Conservation (phyloP, 2,329 filamentous ascomycete genomes). For the Leptographium flavum region DNA sequence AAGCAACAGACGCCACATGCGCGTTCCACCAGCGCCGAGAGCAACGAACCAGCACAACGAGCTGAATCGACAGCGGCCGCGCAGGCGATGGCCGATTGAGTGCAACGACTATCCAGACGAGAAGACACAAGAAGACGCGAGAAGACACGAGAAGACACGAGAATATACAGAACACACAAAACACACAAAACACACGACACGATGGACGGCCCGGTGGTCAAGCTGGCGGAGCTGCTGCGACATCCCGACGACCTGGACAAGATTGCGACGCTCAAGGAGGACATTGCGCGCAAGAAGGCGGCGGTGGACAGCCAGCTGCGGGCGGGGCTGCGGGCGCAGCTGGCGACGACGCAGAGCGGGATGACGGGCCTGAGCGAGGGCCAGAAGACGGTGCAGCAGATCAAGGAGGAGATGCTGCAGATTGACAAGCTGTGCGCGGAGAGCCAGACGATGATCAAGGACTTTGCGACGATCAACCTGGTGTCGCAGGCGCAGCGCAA, state of each 20-base stretch:
- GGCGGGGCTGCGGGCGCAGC: constrained; percentile 75
- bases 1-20: too few species aligned
- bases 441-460: constrained; percentile 91
- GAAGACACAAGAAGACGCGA: not conserved
- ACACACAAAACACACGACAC: too few species aligned
- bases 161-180: too few species aligned
- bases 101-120: too few species aligned
- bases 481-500: constrained; percentile 92
- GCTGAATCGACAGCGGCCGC: not conserved
- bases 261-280: constrained; percentile 74
- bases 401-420: constrained; percentile 97
- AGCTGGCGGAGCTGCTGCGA: constrained; percentile 83
- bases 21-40: too few species aligned
- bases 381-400: constrained; percentile 79
- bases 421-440: constrained; percentile 96
- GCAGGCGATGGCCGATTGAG: constrained; percentile 2
- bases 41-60: too few species aligned
- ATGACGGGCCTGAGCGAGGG: constrained; percentile 82
- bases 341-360: constrained; percentile 85
- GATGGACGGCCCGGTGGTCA: constrained; percentile 58
- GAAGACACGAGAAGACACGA: too few species aligned
- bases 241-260: constrained; percentile 97
- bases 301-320: constrained; percentile 85
- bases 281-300: constrained; percentile 88
- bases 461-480: constrained; percentile 85